Base-by-base conservation (phyloP, 106 monocot genomes). In the Hemerocallis citrina region DNA sequence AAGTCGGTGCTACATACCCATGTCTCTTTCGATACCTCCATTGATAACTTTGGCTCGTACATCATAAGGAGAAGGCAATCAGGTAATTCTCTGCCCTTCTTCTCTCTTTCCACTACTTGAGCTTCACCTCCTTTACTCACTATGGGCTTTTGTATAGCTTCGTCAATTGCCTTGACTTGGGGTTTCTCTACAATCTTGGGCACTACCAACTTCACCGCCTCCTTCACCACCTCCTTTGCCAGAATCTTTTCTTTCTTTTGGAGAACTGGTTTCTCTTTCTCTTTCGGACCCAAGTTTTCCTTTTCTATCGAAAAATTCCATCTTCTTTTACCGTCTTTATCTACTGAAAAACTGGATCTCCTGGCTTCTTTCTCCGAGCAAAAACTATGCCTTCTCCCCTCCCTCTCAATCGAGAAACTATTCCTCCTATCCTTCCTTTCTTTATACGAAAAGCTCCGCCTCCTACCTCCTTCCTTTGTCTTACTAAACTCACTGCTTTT, bases 1-100 rank as follows among this genome's bases (percentile, higher is more conserved):
- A 91, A 96, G 64, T 96, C 95, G 20, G 81, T 83, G 52, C 73
- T 81, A 66, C 84, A 87, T 20, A 96, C 90, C 95, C 95, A 96
- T 0, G 95, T 96, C 74, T 96, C 95, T 65, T 81, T 86, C 5
- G 95, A 96, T 2, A 96, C 95, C 74, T 96, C 95, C 95, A 96
- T 96, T 6, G 95, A 96, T 7, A 96, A 59, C 65, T 96, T 96
- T 0, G 95, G 95, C 56, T 96, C 95, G 36, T 87, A 96, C 95
- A 96, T 91, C 95, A 96, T 96, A 66, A 91, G 48, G 17, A 96
- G 66, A 10, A 96, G 76, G 66, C 95, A 96, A 39, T 96, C 95
- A 7, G 95, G 95, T 63, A 96, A 39, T 40, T 73, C 79, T 0
- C 72, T 64, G 4, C 25, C 56, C 52, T 65, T 65, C 55, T 61